Percentiles rank a stretch among this genome's conserved stretches.
Conservation (phyloP, 768 basidiomycete genomes). For the Mycena rebaudengoi region DNA sequence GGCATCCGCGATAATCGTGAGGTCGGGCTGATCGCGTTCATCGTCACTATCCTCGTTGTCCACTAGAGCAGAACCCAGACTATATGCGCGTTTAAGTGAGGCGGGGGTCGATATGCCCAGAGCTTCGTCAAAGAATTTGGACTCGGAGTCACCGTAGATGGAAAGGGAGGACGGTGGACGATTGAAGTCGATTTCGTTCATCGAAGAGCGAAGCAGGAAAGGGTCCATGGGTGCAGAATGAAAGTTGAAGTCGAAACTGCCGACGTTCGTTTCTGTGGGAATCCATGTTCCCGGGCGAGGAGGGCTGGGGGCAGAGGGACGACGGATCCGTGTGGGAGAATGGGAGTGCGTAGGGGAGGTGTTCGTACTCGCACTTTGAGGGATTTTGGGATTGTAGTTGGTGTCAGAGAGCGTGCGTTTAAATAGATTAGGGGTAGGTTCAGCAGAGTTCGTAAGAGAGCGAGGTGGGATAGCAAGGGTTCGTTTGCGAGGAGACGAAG, state of each 20-base stretch:
- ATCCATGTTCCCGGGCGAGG: slow-evolving; percentile 18
- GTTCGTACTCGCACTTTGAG: slow-evolving; percentile 19
- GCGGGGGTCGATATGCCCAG: slow-evolving; percentile 22
- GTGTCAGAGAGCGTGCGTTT: slow-evolving; percentile 51
- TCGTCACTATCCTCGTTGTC: slow-evolving; percentile 25
- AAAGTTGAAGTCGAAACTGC: slow-evolving; percentile 15
- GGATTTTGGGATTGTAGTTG: slow-evolving; percentile 27
- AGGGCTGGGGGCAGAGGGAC: slow-evolving; percentile 31
- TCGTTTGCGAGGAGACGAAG: slow-evolving; percentile 46
- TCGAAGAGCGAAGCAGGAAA: slow-evolving; percentile 18
- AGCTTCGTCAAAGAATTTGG: slow-evolving; percentile 24
- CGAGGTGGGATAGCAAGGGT: slow-evolving; percentile 7
- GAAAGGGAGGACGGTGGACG: slow-evolving; percentile 34
- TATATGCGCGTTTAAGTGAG: slow-evolving; percentile 10
- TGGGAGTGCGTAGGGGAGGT: slow-evolving; percentile 21
- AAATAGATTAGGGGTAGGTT: slow-evolving; percentile 24
- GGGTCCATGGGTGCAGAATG: slow-evolving; percentile 17
- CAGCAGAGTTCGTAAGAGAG: neutral
- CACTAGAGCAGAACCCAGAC: neutral
- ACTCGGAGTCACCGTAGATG: slow-evolving; percentile 26
- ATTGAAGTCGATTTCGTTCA: slow-evolving; percentile 28
- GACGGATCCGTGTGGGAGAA: slow-evolving; percentile 21
- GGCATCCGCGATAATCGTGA: slow-evolving; percentile 11
- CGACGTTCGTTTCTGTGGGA: neutral
- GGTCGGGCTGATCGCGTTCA: slow-evolving; percentile 11